Percentiles rank a stretch among this genome's conserved stretches.
These are phyloP conservation scores for Paratinospora sagittata DNA, from an alignment of 164 flowering plant species.

Conservation along the genomic window DNA sequence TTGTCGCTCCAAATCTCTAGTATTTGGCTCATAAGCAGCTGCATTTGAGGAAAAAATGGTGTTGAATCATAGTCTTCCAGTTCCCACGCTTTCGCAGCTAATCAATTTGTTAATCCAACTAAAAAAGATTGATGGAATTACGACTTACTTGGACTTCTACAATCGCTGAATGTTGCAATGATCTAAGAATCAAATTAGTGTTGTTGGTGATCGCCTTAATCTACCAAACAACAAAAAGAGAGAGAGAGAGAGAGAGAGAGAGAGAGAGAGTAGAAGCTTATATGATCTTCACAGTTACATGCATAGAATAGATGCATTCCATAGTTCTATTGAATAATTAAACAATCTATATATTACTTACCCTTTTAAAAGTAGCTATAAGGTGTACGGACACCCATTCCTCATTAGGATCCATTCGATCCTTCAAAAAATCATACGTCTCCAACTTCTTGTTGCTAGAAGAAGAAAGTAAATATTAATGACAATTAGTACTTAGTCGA, in stretches of 20 bases:
- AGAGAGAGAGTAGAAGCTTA: neutral
- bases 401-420: neutral
- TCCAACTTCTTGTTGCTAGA: neutral
- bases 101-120: neutral
- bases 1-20: too few species aligned
- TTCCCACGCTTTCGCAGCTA: neutral
- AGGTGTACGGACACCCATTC: neutral
- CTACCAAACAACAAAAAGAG: neutral
- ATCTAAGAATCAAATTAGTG: neutral
- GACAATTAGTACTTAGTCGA: neutral
- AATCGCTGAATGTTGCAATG: neutral
- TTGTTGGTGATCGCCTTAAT: neutral
- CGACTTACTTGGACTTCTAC: conserved; percentile 1
- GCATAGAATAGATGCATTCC: neutral
- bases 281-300: too few species aligned
- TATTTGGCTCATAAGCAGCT: neutral
- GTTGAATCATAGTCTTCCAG: too few species aligned
- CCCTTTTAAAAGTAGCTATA: neutral
- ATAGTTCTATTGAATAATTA: too few species aligned
- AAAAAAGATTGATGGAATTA: neutral
- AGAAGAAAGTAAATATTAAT: neutral
- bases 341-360: neutral
- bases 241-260: neutral
- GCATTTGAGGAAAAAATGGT: neutral
- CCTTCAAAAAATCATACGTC: neutral